Evolutionary conservation across 163 green algal genomes (phyloP), one percentile per base, ranked within the genome.

Genomic region (Scenedesmus sp.): DNA sequence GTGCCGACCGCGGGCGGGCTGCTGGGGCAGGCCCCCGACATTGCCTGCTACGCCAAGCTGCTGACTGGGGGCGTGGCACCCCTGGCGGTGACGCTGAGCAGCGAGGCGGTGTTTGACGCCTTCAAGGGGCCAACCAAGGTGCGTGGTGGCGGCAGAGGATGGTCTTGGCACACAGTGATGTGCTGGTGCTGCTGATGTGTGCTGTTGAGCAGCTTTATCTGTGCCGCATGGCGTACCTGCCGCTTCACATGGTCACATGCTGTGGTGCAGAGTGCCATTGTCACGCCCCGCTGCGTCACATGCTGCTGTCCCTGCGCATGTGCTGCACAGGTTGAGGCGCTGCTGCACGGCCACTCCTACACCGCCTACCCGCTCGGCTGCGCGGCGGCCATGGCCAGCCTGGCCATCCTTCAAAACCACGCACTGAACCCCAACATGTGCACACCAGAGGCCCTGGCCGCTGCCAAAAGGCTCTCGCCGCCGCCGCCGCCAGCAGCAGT

Each of bases 331-430:
- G 56, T 92, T 26, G 93, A 98, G 20, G 97, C 97, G 2, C 94
- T 99, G 83, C 93, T 99, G 82, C 98, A 99, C 91, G 98, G 98
- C 30, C 98, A 99, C 94, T 99, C 97, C 20, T 99, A 99, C 96
- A 98, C 97, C 0, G 98, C 96, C 2, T 97, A 99, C 93, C 95
- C 98, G 61, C 92, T 97, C 0, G 98, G 97, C 51, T 99, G 97
- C 90, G 93, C 94, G 0, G 95, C 97, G 4, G 95, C 96, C n/a
- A 43, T 95, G 18, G 93, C 95, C 24, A 93, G 97, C 7, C 89
- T 99, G 37, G 43, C 91, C 46, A 89, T 97, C 22, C 97, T 97
- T 56, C 88, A 83, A 15, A 92, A 95, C 91, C 93, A 96, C 2
- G 73, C 51, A 0, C 87, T 92, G 46, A 98, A 98, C 92, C 95